A percentile compares a stretch with the other conserved stretches of the same genome.
Evolutionary conservation across 1,284 basidiomycete species (phyloP).

Genomic region (Grifola frondosa): DNA sequence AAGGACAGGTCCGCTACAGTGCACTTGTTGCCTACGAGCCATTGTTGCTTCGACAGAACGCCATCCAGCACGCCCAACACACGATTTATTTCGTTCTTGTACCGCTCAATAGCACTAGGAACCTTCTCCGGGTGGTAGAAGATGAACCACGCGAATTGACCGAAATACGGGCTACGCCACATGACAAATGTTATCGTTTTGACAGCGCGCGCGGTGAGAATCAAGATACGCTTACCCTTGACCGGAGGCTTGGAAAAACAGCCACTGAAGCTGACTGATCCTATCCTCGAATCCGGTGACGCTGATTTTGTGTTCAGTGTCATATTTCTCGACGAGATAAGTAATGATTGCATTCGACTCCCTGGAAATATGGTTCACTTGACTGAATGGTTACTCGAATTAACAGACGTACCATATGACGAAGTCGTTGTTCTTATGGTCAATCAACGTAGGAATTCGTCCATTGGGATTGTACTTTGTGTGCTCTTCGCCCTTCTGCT

Average conservation of each 20-base stretch:
- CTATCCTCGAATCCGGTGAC: conserved; percentile 22
- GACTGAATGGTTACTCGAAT: not conserved
- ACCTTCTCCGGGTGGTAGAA: conserved; percentile 1
- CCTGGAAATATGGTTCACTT: conserved; percentile 18
- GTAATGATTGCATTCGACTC: conserved; percentile 34
- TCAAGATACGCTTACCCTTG: conserved; percentile 21
- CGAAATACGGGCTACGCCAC: conserved; percentile 17
- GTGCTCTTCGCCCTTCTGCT: conserved; percentile 24
- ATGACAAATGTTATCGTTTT: not conserved
- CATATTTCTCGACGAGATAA: conserved; percentile 33
- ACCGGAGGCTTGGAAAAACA: conserved; percentile 31
- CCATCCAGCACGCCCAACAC: conserved; percentile 34
- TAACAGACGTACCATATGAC: conserved; percentile 11
- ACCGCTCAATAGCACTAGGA: conserved; percentile 27
- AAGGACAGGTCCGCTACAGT: conserved; percentile 22
- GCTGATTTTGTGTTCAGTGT: conserved; percentile 23
- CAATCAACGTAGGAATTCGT: conserved; percentile 32
- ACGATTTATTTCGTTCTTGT: conserved; percentile 21
- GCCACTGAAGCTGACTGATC: conserved; percentile 25
- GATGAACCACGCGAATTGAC: conserved; percentile 8
- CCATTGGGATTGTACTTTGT: conserved; percentile 28
- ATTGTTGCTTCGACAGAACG: conserved; percentile 22
- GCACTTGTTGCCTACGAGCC: conserved; percentile 18
- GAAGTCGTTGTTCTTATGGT: conserved; percentile 32
- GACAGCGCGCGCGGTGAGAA: not conserved